These are phyloP conservation scores for Singerocomus rubriflavus DNA, from an alignment of 1,284 basidiomycete species.

Conservation along the genomic window DNA sequence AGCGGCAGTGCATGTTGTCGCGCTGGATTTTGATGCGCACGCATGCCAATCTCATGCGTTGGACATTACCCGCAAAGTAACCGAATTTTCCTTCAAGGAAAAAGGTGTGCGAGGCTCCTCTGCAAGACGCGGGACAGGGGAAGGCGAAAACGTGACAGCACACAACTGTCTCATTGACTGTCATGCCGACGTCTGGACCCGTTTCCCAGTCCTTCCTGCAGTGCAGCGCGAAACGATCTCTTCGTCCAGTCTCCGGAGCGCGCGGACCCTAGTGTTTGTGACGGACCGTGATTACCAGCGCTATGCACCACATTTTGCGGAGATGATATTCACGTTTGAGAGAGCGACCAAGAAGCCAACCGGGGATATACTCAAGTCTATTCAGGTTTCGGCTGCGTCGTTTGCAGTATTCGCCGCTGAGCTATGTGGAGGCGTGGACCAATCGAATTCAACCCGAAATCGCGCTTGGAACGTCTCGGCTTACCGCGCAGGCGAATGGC, in stretches of 20 bases:
- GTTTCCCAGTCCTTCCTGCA: constrained; percentile 58
- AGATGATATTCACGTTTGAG: constrained; percentile 48
- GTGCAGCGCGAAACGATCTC: constrained; percentile 47
- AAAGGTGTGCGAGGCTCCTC: constrained; percentile 20
- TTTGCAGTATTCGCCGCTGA: constrained; percentile 24
- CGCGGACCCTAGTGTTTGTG: constrained; percentile 43
- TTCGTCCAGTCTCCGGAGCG: constrained; percentile 30
- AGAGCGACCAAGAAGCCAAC: constrained; percentile 40
- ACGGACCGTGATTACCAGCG: constrained; percentile 36
- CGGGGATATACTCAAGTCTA: constrained; percentile 39
- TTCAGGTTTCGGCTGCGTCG: constrained; percentile 25
- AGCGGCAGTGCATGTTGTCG: constrained; percentile 41
- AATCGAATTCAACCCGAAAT: background rate
- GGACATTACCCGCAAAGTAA: constrained; percentile 51
- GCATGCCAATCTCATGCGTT: constrained; percentile 42
- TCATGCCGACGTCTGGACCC: constrained; percentile 59
- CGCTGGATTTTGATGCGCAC: constrained; percentile 33
- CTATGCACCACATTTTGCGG: constrained; percentile 42
- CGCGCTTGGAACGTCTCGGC: constrained; percentile 33
- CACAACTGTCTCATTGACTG: constrained; percentile 57
- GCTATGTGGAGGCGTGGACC: constrained; percentile 9
- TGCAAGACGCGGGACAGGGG: constrained; percentile 17
- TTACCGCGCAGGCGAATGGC: constrained; percentile 57
- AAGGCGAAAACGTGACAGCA: background rate
- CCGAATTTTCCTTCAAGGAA: constrained; percentile 54